Evolutionary conservation across 345 rosid species (phyloP), one percentile per base, ranked within the genome.

Genomic region (Corchorus capsularis): DNA sequence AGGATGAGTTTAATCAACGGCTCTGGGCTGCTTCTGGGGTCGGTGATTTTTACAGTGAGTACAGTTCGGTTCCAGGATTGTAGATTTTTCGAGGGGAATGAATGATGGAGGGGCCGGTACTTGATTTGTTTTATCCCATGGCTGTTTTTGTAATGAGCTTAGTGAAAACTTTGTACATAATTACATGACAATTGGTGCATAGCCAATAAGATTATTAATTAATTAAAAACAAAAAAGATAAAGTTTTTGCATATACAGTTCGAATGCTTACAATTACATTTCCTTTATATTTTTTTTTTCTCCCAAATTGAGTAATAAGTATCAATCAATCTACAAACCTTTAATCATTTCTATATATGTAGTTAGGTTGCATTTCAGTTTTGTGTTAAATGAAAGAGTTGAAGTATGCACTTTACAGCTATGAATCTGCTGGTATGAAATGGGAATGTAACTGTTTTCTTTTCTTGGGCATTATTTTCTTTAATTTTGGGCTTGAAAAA

Each of bases 1-100:
- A 85, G 82, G 94, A 88, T 8, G 97, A 89, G 86, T 92, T 89
- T 49, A 87, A 93, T 85, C 92, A 87, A 79, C 89, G 99, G 83
- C 77, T 92, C 46, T 88, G 94, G 96, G 92, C 84, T 45, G 97
- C 90, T 72, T 78, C 89, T 27, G 90, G 86, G 11, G 82, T 82
- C 71, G 80, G 69, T 75, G 97, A 92, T 77, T 79, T 87, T 55
- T 86, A 87, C 84, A 71, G 89, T 35, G 94, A 91, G 69, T 88
- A 83, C 82, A 78, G 81, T 80, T 72, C 86, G 45, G 83, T 84
- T 6, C 74, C 87, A 10, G 90, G 73, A 61, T 83, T 84, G 70
- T 85, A 72, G 79, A 45, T n/a, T 73, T 46, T 62, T 54, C 19
- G 17, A 34, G 2, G 22, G 27, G 63, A 35, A 39, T 39, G 8